phyloP scores from a whole-genome alignment of 1,284 basidiomycete genomes.

The Sporisorium iseilematis-ciliati region DNA sequence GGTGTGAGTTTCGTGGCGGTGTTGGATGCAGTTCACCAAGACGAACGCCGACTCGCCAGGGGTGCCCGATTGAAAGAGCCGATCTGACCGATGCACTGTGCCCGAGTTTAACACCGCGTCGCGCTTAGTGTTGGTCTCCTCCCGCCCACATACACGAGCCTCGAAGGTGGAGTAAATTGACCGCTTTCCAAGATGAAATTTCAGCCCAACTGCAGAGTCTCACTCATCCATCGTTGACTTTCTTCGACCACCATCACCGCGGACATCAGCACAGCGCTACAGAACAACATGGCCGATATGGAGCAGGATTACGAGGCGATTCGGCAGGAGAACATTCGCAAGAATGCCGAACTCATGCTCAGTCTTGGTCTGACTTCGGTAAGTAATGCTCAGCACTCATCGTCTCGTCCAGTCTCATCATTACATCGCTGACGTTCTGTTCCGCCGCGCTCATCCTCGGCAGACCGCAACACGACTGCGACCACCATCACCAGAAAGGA shows the following conservation, averaged over 20 bases:
- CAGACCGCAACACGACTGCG: conserved; percentile 35
- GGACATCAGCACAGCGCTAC: background rate
- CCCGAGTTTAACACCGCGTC: no score
- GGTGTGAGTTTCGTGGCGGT: conserved; percentile 19
- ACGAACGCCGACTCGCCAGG: background rate
- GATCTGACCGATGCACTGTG: background rate
- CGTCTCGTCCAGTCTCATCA: background rate
- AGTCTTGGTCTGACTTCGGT: conserved; percentile 47
- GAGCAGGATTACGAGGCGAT: conserved; percentile 54
- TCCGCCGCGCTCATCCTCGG: no score
- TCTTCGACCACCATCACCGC: background rate
- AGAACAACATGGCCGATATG: conserved; percentile 33
- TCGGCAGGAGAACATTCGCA: conserved; percentile 70
- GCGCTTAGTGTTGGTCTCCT: conserved; percentile 18
- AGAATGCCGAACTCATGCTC: conserved; percentile 59
- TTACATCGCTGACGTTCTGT: background rate
- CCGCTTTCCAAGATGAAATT: no score
- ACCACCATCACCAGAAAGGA: conserved; percentile 40
- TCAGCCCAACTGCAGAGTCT: background rate
- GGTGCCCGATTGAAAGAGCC: conserved; percentile 7
- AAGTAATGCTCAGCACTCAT: conserved; percentile 11
- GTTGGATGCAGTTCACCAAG: background rate
- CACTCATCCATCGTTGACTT: background rate
- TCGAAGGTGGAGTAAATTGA: no score
- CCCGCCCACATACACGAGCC: conserved; percentile 13